Evolutionary conservation across 192 early-diverging fungal species (phyloP), one percentile per base, ranked within the genome.

Genomic region (Coemansia sp.): DNA sequence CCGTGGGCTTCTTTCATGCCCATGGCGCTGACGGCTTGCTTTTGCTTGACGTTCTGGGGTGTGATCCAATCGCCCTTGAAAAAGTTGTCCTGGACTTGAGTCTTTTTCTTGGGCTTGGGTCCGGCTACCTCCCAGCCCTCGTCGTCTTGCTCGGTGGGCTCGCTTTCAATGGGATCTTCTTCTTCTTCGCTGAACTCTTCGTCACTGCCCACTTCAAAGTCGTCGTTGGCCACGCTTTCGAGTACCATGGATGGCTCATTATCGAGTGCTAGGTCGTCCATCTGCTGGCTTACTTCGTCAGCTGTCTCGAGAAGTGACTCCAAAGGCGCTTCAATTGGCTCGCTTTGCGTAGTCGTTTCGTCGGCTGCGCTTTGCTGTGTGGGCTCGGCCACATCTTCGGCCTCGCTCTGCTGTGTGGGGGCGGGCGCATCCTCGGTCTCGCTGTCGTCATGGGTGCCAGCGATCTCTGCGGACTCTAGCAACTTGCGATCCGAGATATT

Each of bases 61-160:
- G 95, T 98, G 70, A 98, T 98, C 95, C 95, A 98, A 25, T 87
- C 92, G 48, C 91, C 94, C 63, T 84, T 86, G 76, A 78, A 83
- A 18, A 76, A 82, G 45, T 87, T 86, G 70, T 88, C 85, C n/a
- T 58, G 34, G 1, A 11, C 34, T 12, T 35, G 34, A 11, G 66
- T 67, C 31, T 77, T 48, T 36, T 43, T 66, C 66, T 9, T 57
- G 20, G 21, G 21, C 71, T 73, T 76, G 16, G 65, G 61, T 11
- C 68, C 70, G 12, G 74, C 66, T 25, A 84, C 62, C 59, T 83
- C 61, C 86, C 86, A 87, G 5, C 77, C 85, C 64, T 80, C 84
- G 45, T 79, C 77, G 20, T 82, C 69, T 5, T 69, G 39, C 4
- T 68, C 48, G 13, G 64, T 67, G 18, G 57, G 57, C 9, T 58